phyloP scores from a whole-genome alignment of 1,284 basidiomycete species.

The Cryptococcus sp. region DNA sequence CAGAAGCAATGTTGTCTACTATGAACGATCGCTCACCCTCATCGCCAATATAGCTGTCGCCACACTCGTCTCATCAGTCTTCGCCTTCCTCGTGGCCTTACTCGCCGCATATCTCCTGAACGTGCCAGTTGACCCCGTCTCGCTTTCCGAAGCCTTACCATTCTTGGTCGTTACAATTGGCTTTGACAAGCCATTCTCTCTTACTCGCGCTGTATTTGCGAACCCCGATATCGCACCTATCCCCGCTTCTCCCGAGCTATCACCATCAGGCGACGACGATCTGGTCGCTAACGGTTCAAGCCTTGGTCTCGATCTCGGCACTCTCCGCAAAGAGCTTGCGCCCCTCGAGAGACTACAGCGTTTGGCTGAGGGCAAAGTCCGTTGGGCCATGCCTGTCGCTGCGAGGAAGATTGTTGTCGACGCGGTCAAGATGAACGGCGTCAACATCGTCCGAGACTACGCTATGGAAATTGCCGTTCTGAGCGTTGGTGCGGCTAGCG shows the following conservation, averaged over 20 bases:
- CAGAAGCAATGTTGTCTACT: neutral
- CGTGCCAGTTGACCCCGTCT: conserved; percentile 89
- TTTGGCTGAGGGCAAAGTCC: conserved; percentile 52
- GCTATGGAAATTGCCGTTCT: conserved; percentile 89
- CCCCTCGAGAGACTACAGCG: conserved; percentile 51
- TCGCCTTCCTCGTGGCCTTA: conserved; percentile 84
- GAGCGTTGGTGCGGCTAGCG: conserved; percentile 79
- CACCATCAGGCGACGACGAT: conserved; percentile 29
- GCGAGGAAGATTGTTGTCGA: conserved; percentile 82
- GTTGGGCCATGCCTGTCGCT: conserved; percentile 61
- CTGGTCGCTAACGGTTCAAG: conserved; percentile 24
- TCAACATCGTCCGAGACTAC: conserved; percentile 87
- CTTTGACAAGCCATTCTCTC: conserved; percentile 93
- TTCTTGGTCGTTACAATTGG: conserved; percentile 98
- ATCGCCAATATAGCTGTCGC: conserved; percentile 60
- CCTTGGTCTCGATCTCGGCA: conserved; percentile 45
- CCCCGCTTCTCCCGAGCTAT: conserved; percentile 53
- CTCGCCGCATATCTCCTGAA: conserved; percentile 78
- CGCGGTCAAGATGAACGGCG: conserved; percentile 75
- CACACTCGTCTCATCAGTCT: conserved; percentile 79
- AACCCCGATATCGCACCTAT: conserved; percentile 69
- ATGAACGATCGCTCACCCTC: conserved; percentile 8
- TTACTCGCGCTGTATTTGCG: conserved; percentile 86
- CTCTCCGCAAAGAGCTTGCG: conserved; percentile 50
- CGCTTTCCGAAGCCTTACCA: conserved; percentile 90